These are phyloP conservation scores for Euphorbia peplus DNA, from an alignment of 345 rosid genomes.

Conservation along the genomic window DNA sequence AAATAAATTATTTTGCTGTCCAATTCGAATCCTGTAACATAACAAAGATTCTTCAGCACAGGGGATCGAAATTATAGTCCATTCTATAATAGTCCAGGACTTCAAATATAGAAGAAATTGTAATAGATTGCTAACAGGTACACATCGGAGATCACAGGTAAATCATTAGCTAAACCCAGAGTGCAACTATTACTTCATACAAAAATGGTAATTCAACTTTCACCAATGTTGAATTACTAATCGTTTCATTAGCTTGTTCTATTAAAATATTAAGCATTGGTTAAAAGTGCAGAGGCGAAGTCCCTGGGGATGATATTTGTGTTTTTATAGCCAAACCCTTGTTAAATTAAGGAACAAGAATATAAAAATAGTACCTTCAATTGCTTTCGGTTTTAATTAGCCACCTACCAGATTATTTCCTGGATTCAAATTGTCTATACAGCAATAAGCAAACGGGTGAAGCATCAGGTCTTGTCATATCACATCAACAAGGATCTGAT, in stretches of 20 bases:
- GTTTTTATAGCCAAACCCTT: not conserved
- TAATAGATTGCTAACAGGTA: not conserved
- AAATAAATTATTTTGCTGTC: constrained; percentile 1
- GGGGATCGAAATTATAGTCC: too few relatives aligned
- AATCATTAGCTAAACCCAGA: not conserved
- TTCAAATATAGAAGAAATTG: not conserved
- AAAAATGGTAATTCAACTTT: not conserved
- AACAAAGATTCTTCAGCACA: too few relatives aligned
- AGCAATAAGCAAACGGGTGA: constrained; percentile 18
- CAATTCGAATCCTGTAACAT: not conserved
- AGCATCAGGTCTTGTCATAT: constrained; percentile 20
- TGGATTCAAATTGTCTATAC: constrained; percentile 22
- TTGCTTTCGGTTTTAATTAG: constrained; percentile 6
- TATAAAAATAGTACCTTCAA: constrained; percentile 27
- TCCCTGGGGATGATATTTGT: too few relatives aligned
- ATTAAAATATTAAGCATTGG: not conserved
- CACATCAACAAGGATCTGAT: constrained; percentile 21
- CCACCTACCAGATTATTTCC: constrained; percentile 16
- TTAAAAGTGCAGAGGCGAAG: not conserved
- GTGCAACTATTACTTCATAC: not conserved
- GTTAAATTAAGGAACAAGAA: not conserved
- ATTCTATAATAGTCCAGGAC: not conserved
- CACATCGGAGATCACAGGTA: not conserved
- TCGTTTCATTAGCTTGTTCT: not conserved
- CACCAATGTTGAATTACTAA: not conserved